Percentiles rank a stretch among this genome's conserved stretches.
phyloP scores from a whole-genome alignment of 2,329 filamentous ascomycete species.

The Alternaria novae-zelandiae region DNA sequence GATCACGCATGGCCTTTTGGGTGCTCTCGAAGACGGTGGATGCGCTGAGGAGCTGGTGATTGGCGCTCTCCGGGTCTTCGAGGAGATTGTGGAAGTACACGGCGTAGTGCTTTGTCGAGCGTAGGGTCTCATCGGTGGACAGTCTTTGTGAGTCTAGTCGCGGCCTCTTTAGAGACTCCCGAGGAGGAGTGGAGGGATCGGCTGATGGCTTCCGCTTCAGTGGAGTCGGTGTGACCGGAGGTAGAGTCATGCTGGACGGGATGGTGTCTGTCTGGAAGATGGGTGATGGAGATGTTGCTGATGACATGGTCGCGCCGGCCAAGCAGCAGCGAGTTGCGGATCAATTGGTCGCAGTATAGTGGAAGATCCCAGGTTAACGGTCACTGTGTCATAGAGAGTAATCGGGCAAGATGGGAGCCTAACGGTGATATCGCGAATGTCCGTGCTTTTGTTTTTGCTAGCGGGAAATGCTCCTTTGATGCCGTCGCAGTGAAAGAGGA shows the following conservation, averaged over 20 bases:
- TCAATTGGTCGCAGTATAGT: too few relatives aligned
- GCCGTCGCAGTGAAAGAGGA: neutral
- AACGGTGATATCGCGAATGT: neutral
- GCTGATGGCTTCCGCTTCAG: neutral
- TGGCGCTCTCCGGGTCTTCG: neutral
- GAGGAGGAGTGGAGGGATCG: neutral
- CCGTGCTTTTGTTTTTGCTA: neutral
- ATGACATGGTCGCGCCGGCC: neutral
- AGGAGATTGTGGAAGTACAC: slow-evolving; percentile 2
- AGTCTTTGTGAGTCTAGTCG: neutral
- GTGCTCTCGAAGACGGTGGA: slow-evolving; percentile 1
- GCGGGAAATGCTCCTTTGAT: neutral
- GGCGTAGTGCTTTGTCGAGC: neutral
- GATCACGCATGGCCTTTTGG: neutral
- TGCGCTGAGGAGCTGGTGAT: neutral
- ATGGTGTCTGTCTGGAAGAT: neutral
- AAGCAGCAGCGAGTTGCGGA: neutral
- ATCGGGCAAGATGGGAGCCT: neutral
- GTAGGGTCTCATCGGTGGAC: neutral
- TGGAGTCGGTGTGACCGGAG: neutral
- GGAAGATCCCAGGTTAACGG: neutral
- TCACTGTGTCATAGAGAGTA: neutral
- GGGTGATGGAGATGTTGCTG: neutral
- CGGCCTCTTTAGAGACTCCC: neutral
- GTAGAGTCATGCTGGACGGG: neutral